A percentile compares a stretch with the other conserved stretches of the same genome.
phyloP scores from a whole-genome alignment of 2,329 filamentous ascomycete species.

The Pseudogymnoascus sp. region DNA sequence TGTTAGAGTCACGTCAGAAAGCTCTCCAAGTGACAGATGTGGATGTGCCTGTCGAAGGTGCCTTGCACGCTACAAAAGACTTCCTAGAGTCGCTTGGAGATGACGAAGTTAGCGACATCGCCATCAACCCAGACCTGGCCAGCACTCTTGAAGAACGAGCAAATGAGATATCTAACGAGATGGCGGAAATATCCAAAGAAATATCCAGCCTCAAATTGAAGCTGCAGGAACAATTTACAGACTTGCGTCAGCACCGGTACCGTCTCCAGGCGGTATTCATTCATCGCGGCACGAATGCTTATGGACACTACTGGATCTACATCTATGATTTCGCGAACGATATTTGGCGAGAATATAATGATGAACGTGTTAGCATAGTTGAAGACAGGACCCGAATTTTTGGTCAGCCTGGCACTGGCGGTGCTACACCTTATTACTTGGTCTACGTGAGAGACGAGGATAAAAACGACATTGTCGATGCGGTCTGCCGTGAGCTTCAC shows the following conservation, averaged over 20 bases:
- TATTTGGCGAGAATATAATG: slow-evolving; percentile 92
- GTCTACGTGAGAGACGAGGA: slow-evolving; percentile 69
- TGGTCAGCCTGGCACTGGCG: slow-evolving; percentile 49
- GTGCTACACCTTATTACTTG: slow-evolving; percentile 73
- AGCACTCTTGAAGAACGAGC: slow-evolving; percentile 38
- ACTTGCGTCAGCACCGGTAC: slow-evolving; percentile 61
- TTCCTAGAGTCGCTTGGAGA: slow-evolving; percentile 38
- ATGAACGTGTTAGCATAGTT: slow-evolving; percentile 66
- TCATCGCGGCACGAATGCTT: slow-evolving; percentile 63
- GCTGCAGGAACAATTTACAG: slow-evolving; percentile 48
- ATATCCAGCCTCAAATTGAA: slow-evolving; percentile 33
- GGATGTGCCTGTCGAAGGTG: slow-evolving; percentile 24
- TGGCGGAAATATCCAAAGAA: slow-evolving; percentile 37
- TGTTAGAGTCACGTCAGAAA: slow-evolving; percentile 37
- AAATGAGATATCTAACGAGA: slow-evolving; percentile 36
- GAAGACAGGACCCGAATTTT: slow-evolving; percentile 61
- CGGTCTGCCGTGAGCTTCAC: slow-evolving; percentile 40
- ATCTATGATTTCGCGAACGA: slow-evolving; percentile 78
- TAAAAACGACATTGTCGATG: slow-evolving; percentile 50
- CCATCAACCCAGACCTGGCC: slow-evolving; percentile 35
- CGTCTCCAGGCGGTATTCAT: slow-evolving; percentile 88
- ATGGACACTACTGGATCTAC: slow-evolving; percentile 94
- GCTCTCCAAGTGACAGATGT: slow-evolving; percentile 20
- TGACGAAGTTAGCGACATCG: slow-evolving; percentile 33
- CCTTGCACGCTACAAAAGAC: slow-evolving; percentile 27